Evolutionary conservation across 805 yeast genomes (phyloP), one percentile per base, ranked within the genome.

Genomic region (Saccharomycopsis oosterbeekiorum): DNA sequence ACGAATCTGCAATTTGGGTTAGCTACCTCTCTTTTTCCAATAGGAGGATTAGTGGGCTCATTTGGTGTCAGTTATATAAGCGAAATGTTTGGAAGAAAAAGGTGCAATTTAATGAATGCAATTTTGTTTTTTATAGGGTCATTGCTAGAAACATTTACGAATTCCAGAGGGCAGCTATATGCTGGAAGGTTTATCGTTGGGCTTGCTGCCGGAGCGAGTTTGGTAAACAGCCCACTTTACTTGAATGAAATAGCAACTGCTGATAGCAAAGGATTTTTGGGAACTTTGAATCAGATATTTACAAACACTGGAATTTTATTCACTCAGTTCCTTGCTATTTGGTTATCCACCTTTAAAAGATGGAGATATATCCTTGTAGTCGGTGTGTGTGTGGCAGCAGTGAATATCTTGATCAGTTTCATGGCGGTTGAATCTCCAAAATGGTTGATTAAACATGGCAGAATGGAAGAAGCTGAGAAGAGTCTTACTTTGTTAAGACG

Each of bases 261-360:
- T 1, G 76, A 76, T 3, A 73, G 80, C 64, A 81, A 86, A 57
- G 98, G 98, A 0, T 73, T 85, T 15, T 77, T 94, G 61, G 99
- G 99, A 0, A 81, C 96, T 17, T 85, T 89, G 88, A 88, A 88
- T 65, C 99, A 94, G 74, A 86, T 90, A 1, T 83, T 88, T 34
- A 85, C 91, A 62, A 94, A 92, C 68, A 66, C 86, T 21, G 99
- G 99, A 0, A 94, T 94, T 56, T 75, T 93, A 43, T 63, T 84
- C 21, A 88, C 97, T 0, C 98, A 93, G 73, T 64, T 84, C 2
- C 71, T 89, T 15, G 96, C 97, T 0, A 75, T 89, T 10, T 65
- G 69, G 36, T 86, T 86, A 84, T 83, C 94, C 24, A 84, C 81
- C 60, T 77, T 80, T 54, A 73, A 75, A 41, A 76, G 80, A 55